These are phyloP conservation scores for Ceratobasidium sp. DNA, from an alignment of 1,284 basidiomycete genomes.

Conservation along the genomic window DNA sequence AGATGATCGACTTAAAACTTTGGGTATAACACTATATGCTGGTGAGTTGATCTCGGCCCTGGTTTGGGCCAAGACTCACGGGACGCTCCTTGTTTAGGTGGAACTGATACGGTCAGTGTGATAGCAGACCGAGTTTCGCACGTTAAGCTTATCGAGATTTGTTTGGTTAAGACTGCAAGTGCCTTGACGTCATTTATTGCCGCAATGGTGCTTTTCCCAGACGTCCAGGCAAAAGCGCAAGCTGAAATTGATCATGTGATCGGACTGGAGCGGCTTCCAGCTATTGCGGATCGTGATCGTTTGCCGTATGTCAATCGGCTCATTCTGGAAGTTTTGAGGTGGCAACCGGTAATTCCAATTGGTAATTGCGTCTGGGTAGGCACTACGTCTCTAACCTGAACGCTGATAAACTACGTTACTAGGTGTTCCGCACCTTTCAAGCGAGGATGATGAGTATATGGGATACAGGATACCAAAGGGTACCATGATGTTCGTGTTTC, in stretches of 20 bases:
- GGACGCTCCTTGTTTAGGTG: neutral
- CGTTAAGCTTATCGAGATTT: neutral
- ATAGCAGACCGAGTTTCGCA: too few species aligned
- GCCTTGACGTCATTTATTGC: constrained; percentile 44
- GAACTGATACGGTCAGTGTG: constrained; percentile 22
- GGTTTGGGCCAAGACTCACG: neutral
- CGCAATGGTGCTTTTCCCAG: constrained; percentile 45
- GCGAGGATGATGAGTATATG: constrained; percentile 16
- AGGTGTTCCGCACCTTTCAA: constrained; percentile 11
- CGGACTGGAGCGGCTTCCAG: constrained; percentile 44
- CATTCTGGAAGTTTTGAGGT: constrained; percentile 46
- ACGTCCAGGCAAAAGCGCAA: constrained; percentile 45
- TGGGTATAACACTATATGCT: constrained; percentile 2
- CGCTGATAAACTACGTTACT: neutral
- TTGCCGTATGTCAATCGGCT: constrained; percentile 46
- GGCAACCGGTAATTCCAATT: constrained; percentile 43
- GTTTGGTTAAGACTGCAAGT: constrained; percentile 37
- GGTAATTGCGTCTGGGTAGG: neutral
- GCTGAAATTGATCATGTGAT: constrained; percentile 46
- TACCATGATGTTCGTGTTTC: neutral
- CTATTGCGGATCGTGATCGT: constrained; percentile 39
- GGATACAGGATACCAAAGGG: constrained; percentile 23
- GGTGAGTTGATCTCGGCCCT: neutral
- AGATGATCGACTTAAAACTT: neutral
- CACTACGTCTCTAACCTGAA: neutral